Conservation (phyloP, 2,329 filamentous ascomycete species). For the Periconia sp. region DNA sequence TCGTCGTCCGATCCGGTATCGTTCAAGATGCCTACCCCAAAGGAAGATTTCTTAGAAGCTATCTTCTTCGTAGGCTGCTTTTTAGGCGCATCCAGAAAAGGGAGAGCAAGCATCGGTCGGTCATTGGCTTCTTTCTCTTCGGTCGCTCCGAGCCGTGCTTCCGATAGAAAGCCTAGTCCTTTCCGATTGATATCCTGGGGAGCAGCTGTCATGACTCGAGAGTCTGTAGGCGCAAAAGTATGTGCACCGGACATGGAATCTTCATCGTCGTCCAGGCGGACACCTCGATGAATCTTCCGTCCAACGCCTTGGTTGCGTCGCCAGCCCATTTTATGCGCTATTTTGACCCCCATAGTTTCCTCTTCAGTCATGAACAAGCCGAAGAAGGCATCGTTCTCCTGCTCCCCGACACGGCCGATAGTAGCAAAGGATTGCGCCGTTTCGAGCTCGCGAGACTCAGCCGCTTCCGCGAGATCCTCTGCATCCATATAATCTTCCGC, state of each 20-base stretch:
- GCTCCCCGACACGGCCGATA: slow-evolving; percentile 66
- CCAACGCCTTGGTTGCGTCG: slow-evolving; percentile 90
- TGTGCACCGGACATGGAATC: slow-evolving; percentile 50
- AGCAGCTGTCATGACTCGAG: slow-evolving; percentile 65
- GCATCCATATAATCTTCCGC: slow-evolving; percentile 98
- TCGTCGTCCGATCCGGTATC: slow-evolving; percentile 95
- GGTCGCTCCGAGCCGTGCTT: slow-evolving; percentile 52
- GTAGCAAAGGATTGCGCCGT: slow-evolving; percentile 74
- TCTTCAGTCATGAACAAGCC: slow-evolving; percentile 72
- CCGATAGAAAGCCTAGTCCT: slow-evolving; percentile 68
- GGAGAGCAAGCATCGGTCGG: slow-evolving; percentile 16
- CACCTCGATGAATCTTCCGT: slow-evolving; percentile 76
- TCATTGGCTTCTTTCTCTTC: slow-evolving; percentile 25
- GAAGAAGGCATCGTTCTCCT: slow-evolving; percentile 59
- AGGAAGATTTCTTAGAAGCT: slow-evolving; percentile 66
- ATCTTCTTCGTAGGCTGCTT: slow-evolving; percentile 35
- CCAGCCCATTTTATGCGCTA: slow-evolving; percentile 94
- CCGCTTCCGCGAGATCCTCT: slow-evolving; percentile 85
- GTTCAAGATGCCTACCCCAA: slow-evolving; percentile 87
- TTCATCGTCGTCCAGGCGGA: slow-evolving; percentile 62
- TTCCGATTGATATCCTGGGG: slow-evolving; percentile 67
- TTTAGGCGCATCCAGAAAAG: slow-evolving; percentile 26
- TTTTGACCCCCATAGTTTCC: slow-evolving; percentile 82
- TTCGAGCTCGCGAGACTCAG: slow-evolving; percentile 73
- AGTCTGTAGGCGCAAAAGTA: slow-evolving; percentile 84